Evolutionary conservation across 331 rosid genomes (phyloP), one percentile per base, ranked within the genome.

Genomic region (Dryas integrifolia): DNA sequence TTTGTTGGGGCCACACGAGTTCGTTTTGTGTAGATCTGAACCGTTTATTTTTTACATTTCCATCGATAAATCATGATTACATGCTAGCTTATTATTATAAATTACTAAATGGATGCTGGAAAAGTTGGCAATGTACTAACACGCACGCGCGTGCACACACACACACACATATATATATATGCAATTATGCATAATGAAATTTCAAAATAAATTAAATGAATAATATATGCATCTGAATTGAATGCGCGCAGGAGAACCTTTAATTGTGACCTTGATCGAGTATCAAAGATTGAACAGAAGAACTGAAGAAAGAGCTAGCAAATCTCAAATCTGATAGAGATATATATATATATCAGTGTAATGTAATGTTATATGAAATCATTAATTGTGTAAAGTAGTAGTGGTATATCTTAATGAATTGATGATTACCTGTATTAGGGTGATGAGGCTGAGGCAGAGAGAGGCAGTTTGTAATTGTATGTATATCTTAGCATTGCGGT

Each of bases 401-500:
- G 35, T 1, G 35, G 2, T 30, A 30, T 30, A 30, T 30, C 3
- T 30, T 30, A 30, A 30, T 30, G 35, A 30, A 30, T 30, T 30
- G 35, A 30, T 30, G 35, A 30, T 30, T 30, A 30, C 35, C 35
- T 30, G 35, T 1, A 30, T 30, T 30, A 30, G 35, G 35, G 35
- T 30, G 35, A 30, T 30, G 5, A 0, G 44, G 72, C 39, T 35
- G 47, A 5, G 26, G 44, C 47, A 44, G n/a, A 79, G 67, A 53
- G 3, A 35, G 18, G 40, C 48, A 55, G 74, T 7, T 1, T 18
- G 67, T 62, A 56, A 8, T 5, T 5, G 18, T 13, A 15, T 21
- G 55, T 69, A 51, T 67, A 70, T 69, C 35, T 70, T 57, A 72
- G 67, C 49, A 72, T 80, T 65, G 35, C 35, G 35, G 35, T 30